Percentiles rank a stretch among this genome's conserved stretches.
Conservation (phyloP, 1,139 yeast species). For the Scheffersomyces illinoinensis region DNA sequence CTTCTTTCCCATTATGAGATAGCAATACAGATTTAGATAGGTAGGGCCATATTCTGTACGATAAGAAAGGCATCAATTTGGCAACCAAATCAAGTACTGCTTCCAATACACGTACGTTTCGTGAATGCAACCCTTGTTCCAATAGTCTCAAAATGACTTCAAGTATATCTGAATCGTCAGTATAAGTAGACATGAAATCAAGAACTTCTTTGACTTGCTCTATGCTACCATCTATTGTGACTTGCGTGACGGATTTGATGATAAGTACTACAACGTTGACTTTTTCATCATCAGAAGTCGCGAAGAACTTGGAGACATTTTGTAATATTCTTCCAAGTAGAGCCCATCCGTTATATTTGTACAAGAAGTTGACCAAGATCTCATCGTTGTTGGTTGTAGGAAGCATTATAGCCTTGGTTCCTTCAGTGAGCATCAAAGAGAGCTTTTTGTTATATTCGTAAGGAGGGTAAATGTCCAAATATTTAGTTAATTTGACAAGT, state of each 20-base stretch:
- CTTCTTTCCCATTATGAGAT: constrained; percentile 69
- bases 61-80: constrained; percentile 47
- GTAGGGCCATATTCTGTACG: constrained; percentile 80
- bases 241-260: constrained; percentile 50
- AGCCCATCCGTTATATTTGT: constrained; percentile 85
- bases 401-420: constrained; percentile 71
- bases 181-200: constrained; percentile 57
- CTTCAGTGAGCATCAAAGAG: constrained; percentile 44
- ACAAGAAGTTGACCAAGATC: constrained; percentile 68
- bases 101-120: constrained; percentile 50
- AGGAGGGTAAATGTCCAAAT: constrained; percentile 51
- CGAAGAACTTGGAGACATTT: constrained; percentile 49
- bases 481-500: constrained; percentile 41
- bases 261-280: constrained; percentile 47
- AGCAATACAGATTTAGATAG: constrained; percentile 66
- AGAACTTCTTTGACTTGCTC: constrained; percentile 47
- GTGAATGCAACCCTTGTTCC: constrained; percentile 65
- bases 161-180: constrained; percentile 68
- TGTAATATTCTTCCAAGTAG: constrained; percentile 76
- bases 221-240: constrained; percentile 44
- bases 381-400: constrained; percentile 44
- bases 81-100: constrained; percentile 54
- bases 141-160: constrained; percentile 66
- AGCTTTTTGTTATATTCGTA: constrained; percentile 47
- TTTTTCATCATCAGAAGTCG: constrained; percentile 35